Base-by-base conservation (phyloP, 441 rosid genomes). In the Capsella rubella region DNA sequence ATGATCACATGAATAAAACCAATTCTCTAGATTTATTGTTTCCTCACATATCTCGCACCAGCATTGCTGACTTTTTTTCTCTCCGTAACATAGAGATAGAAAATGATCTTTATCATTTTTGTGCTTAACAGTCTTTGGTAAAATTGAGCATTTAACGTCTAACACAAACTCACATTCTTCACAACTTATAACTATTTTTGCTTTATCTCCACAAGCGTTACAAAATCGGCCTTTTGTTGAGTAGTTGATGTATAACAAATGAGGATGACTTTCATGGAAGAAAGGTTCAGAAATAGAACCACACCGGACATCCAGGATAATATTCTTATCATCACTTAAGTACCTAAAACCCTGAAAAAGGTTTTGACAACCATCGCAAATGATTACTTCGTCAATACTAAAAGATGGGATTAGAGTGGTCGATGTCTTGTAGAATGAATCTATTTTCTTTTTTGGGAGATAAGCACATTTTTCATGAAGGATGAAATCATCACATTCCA, bases 1-100 rank as follows among this genome's bases (percentile, higher is more conserved):
- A 6, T 54, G 18, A 43, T 45, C 14, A 70, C 79, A 64, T 25
- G 28, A 15, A 32, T 74, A 74, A 62, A 69, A 79, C 76, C 65
- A 79, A 4, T 43, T 27, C 14, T 65, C n/a, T 37, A 50, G 49
- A 29, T 65, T 21, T 42, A 75, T 14, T 11, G 16, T 32, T 51
- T 49, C 60, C 52, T 79, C 73, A 4, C 73, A 74, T 25, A 74
- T 28, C 4, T 75, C 80, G 21, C 80, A 79, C 40, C 37, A 71
- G 2, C 47, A 63, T 3, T 55, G 56, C 1, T 31, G 27, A n/a
- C 21, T 34, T 4, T 43, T 13, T 5, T 49, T 15, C 46, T 75
- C 70, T 9, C 43, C 28, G 9, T 51, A 75, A 11, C 18, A 21
- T 8, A 79, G 27, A 25, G 8, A 53, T 1, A 71, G 50, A 15